Base-by-base conservation (phyloP, 306 rosid species). In the Prunus fruticosa region DNA sequence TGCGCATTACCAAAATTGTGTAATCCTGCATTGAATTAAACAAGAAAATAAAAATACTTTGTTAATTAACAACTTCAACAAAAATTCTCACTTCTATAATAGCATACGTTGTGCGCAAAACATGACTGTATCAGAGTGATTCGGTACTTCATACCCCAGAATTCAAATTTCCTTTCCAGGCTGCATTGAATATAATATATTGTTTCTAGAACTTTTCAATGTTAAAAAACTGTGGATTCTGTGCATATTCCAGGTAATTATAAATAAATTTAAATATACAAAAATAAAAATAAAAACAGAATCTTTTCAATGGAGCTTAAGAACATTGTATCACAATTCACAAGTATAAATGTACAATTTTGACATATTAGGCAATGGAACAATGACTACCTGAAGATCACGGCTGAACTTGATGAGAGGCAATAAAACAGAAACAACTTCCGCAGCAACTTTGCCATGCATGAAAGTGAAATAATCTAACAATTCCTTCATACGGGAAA, bases 401-500 rank as follows among this genome's bases (percentile, higher is more conserved):
- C 75, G 71, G 74, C 75, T 84, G 80, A 77, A 80, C 54, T 73
- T 84, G 74, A 64, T 73, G 12, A 84, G 87, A 63, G 87, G 87
- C 71, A 77, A 64, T 47, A 84, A 67, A 56, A 79, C 76, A 22
- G 77, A 76, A 68, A 80, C 82, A 76, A 84, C 52, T 32, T 60
- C 57, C 47, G 79, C 77, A 77, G 87, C 87, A 73, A 84, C 77
- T 66, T 80, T 80, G 67, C 80, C 87, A 67, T 72, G 76, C 87
- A 80, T 80, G 84, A 72, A 77, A 53, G 87, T 80, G 53, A 77
- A 84, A 71, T 84, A 84, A 57, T 84, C 87, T 69, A 84, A 63
- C 67, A 84, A 54, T 69, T 84, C 85, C 73, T 84, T 84, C 22
- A 84, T 60, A 41, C 67, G 82, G 51, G 76, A 80, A 58, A 76